Percentiles rank a stretch among this genome's conserved stretches.
Evolutionary conservation across 176 grass and related monocot species (phyloP).

Genomic region (Hordeum marinum): DNA sequence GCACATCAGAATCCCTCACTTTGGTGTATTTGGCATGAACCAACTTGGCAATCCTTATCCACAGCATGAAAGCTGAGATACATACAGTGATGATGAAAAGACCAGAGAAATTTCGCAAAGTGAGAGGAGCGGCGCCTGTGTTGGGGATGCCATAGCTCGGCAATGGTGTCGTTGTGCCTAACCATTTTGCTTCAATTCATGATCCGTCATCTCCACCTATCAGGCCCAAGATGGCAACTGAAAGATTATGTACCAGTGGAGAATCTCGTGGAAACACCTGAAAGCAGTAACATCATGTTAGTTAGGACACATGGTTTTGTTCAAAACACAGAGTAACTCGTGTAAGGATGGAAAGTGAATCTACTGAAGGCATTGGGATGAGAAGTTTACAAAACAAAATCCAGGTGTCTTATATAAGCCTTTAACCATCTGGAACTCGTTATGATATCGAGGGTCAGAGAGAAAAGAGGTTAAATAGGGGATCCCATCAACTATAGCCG

Average conservation of each 20-base stretch:
- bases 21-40: slow-evolving; percentile 11
- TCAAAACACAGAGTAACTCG: neutral
- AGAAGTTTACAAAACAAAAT: slow-evolving; percentile 63
- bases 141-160: neutral
- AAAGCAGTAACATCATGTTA: neutral
- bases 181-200: slow-evolving; percentile 37
- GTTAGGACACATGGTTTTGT: neutral
- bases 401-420: slow-evolving; percentile 53
- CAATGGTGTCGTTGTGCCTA: neutral
- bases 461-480: slow-evolving; percentile 58
- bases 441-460: neutral
- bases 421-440: slow-evolving; percentile 42
- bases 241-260: slow-evolving; percentile 40
- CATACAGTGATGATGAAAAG: slow-evolving; percentile 45
- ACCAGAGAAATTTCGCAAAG: slow-evolving; percentile 40
- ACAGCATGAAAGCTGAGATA: slow-evolving; percentile 27
- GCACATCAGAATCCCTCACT: neutral
- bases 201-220: slow-evolving; percentile 21
- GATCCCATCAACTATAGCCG: slow-evolving; percentile 58
- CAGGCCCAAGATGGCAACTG: slow-evolving; percentile 39
- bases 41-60: neutral
- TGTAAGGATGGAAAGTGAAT: neutral
- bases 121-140: slow-evolving; percentile 21
- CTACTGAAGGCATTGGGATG: neutral
- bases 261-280: slow-evolving; percentile 48